Base-by-base conservation (phyloP, 148 eudicot genomes). In the Rhododendron kiyosumense region DNA sequence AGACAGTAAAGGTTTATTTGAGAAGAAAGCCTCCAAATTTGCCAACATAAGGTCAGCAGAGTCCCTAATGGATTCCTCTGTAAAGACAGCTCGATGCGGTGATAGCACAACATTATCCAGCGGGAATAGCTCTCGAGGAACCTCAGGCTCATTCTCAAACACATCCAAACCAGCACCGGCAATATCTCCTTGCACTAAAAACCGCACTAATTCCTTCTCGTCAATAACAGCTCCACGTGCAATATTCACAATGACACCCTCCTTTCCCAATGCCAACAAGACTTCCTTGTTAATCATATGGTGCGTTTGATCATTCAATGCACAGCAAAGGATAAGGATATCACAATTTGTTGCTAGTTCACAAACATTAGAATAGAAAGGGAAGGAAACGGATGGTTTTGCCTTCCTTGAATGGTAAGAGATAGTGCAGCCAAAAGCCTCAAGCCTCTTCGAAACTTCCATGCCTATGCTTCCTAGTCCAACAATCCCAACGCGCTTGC, bases 131-230 rank as follows among this genome's bases (percentile, higher is more conserved):
- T 94, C 94, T 18, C 84, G 81, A 0, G 98, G 94, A 24, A 92
- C 91, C 81, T 71, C 20, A 32, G 96, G 98, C 87, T 96, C 98
- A 26, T 92, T 78, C 88, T 92, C 98, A 84, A 92, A 94, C 85
- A 92, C 98, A 84, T 96, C 98, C 73, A 96, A 82, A 4, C 96
- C 98, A 79, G 96, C 98, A 59, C 97, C 98, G 0, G 91, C 93
- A 79, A 96, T 92, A 74, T 90, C 89, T 32, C 93, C 93, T 74
- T 89, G 84, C 78, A 86, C 80, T 85, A 96, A 88, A 84, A 88
- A 90, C 32, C 69, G 65, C n/a, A 93, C 93, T 54, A 94, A 84
- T 83, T 88, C 96, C 45, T 89, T 85, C 89, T 95, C 96, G 34
- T 95, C 91, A 0, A 95, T 86, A n/a, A 94, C 87, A 32, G 92